Base-by-base conservation (phyloP, 148 eudicot genomes). In the Rhododendron henanense region DNA sequence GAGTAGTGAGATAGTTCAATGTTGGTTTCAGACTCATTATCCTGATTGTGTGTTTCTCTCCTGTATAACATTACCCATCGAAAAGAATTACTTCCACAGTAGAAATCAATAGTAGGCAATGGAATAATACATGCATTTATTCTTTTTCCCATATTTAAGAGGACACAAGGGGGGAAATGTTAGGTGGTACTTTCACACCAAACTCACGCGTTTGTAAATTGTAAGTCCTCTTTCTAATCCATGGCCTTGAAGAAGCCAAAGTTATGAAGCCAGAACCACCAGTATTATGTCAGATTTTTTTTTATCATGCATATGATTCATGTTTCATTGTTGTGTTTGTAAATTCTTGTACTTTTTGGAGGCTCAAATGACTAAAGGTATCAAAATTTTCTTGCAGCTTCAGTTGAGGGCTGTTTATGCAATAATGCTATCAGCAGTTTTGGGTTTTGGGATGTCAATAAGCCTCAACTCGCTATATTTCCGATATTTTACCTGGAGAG, bases 361-460 rank as follows among this genome's bases (percentile, higher is more conserved):
- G 47, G 47, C 79, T 75, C 79, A 19, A 35, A 37, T 39, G 10
- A 13, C 75, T 69, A 13, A 69, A 28, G 37, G 33, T 11, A 69
- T 1, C 75, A 31, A 13, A 69, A 69, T 28, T 25, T 69, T 81
- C 69, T 83, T 88, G 96, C 96, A 96, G 99, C 95, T 95, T 88
- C 93, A 91, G 69, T 81, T 94, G 76, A 84, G 84, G 86, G 90
- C 93, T 81, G 67, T 94, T 28, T 93, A 90, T 83, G 89, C 97
- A 44, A 83, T 96, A 63, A 84, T 95, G 90, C 80, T 92, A 84
- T 91, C 99, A 11, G 85, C 99, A 31, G 82, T 92, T 82, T 79
- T 93, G 89, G 98, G 98, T 11, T 94, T 95, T 53, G 94, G 93
- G 16, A 81, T 91, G 41, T 87, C 99, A 9, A 89, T 94, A 90